Percentiles rank a stretch among this genome's conserved stretches.
Conservation (phyloP, 176 grass and related monocot species). For the Ensete ventricosum region DNA sequence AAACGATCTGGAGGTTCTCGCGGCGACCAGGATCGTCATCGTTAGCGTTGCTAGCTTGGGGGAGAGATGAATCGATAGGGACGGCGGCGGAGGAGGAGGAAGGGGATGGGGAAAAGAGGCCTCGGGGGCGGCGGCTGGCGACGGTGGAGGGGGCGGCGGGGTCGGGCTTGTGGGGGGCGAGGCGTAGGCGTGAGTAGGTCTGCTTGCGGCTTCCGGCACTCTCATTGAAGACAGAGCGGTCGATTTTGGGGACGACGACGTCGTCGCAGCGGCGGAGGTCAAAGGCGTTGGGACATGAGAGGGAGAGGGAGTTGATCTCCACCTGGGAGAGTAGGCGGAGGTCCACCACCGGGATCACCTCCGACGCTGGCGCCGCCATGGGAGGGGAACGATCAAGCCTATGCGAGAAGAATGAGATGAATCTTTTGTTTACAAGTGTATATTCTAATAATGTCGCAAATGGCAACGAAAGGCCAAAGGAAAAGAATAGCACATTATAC, state of each 20-base stretch:
- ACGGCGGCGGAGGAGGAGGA: slow-evolving; percentile 10
- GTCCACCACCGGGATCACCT: slow-evolving; percentile 60
- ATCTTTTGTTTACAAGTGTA: no score
- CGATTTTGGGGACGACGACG: slow-evolving; percentile 55
- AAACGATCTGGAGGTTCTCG: slow-evolving; percentile 16
- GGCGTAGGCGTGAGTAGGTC: slow-evolving; percentile 70
- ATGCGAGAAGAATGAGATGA: no score
- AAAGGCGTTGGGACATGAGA: slow-evolving; percentile 34
- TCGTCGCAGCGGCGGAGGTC: slow-evolving; percentile 38
- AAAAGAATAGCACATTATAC: no score
- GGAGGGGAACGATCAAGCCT: neutral
- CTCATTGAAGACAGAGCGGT: slow-evolving; percentile 85
- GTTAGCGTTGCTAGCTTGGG: neutral
- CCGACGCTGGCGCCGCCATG: slow-evolving; percentile 8
- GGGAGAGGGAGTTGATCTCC: slow-evolving; percentile 50
- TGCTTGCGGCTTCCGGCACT: slow-evolving; percentile 90
- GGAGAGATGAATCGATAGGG: neutral
- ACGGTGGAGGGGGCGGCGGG: slow-evolving; percentile 14
- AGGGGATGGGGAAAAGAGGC: slow-evolving; percentile 1
- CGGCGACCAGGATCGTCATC: slow-evolving; percentile 11
- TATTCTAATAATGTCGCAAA: no score
- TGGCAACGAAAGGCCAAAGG: no score
- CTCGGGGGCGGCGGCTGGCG: slow-evolving; percentile 1
- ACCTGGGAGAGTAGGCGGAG: slow-evolving; percentile 51
- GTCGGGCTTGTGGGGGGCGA: slow-evolving; percentile 26